Evolutionary conservation across 2,329 filamentous ascomycete genomes (phyloP), one percentile per base, ranked within the genome.

Genomic region (Sporothrix humicola): DNA sequence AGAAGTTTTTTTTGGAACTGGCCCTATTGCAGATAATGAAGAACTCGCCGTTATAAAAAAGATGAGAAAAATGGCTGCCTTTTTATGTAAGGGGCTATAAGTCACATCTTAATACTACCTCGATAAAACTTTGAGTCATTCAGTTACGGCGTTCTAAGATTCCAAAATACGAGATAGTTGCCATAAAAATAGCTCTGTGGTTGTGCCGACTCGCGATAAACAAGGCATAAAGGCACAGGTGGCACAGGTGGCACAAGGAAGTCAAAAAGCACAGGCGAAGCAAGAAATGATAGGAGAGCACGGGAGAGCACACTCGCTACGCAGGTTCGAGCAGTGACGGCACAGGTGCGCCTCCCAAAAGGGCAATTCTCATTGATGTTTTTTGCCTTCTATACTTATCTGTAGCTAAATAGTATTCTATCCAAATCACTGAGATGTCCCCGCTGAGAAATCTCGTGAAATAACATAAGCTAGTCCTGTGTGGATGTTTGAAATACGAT

Each of bases 201-300:
- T 26, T 26, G 23, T 26, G 23, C 23, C 23, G 23, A 59, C 56
- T 37, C 56, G 56, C 56, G 56, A 59, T 59, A 20, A 59, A 59
- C 56, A 59, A 59, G 56, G 56, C 56, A 54, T 59, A 37, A 20
- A 31, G 56, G 56, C 56, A 59, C 56, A 59, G 56, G 56, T 59
- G 56, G 56, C 23, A 26, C 23, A 26, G 23, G 23, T 26, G 23
- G 23, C 56, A 59, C 56, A 59, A 15, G 26, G 56, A 59, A 13
- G 56, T 59, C 56, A 59, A 9, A 59, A 20, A 59, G 56, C 56
- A 59, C 56, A 59, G 56, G 56, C 56, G 56, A 37, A 59, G 56
- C 56, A 59, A 59, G 56, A 59, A 20, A 59, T 26, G 20, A 7
- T 59, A 59, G 56, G 26, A 59, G 20, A 59, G 56, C 56, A 59